Evolutionary conservation across 345 rosid species (phyloP).

Genomic region (Eucalyptus marginata): DNA sequence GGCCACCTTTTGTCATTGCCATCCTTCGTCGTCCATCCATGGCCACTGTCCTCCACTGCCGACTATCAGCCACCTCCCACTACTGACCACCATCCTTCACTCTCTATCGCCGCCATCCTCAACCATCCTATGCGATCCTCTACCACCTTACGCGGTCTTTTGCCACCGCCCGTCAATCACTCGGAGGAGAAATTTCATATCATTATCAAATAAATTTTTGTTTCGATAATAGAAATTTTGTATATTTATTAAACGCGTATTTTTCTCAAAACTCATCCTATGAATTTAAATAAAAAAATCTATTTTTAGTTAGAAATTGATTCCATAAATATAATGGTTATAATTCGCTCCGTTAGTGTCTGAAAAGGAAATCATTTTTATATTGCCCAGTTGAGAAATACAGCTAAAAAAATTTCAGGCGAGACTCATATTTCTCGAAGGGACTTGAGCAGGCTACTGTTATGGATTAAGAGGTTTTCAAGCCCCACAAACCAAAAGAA

Average conservation of each 20-base stretch:
- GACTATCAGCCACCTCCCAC: too few relatives aligned
- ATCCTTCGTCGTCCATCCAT: fast-evolving
- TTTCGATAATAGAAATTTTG: fast-evolving
- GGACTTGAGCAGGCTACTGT: not conserved
- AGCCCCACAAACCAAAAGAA: not conserved
- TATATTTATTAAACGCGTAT: fast-evolving
- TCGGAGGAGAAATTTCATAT: too few relatives aligned
- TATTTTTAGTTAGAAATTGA: too few relatives aligned
- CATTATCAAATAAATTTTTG: too few relatives aligned
- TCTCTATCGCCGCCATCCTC: fast-evolving
- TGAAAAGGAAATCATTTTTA: not conserved
- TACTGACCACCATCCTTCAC: too few relatives aligned
- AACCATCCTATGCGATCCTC: too few relatives aligned
- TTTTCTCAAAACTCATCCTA: fast-evolving
- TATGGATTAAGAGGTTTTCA: not conserved
- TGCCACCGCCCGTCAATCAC: fast-evolving
- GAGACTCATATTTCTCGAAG: not conserved
- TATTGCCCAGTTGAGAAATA: not conserved
- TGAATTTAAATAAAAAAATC: fast-evolving
- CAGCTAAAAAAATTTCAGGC: not conserved
- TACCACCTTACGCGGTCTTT: too few relatives aligned
- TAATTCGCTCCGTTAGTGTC: not conserved
- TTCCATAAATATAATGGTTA: not conserved
- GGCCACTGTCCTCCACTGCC: fast-evolving
- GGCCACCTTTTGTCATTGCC: too few relatives aligned